Base-by-base conservation (phyloP, 495 filamentous ascomycete species). In the Staphylotrichum longicolle region DNA sequence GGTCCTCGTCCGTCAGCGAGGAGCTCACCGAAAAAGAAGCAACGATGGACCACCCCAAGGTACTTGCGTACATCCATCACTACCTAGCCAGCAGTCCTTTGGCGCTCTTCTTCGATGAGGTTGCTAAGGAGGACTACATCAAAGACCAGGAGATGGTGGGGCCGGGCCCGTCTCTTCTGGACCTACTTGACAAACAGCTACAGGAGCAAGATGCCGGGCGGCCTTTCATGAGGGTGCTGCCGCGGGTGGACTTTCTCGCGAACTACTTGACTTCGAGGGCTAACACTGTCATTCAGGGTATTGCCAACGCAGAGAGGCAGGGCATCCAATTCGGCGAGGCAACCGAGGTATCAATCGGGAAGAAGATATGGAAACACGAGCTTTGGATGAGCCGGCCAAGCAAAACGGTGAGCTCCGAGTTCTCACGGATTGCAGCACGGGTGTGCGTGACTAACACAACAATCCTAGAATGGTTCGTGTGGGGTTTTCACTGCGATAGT, bases 1-100 rank as follows among this genome's bases (percentile, higher is more conserved):
- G 80, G 2, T 70, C 72, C 0, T 69, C 70, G 15, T 75, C 79
- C 3, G 57, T 68, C 14, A 70, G 72, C 2, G 82, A 85, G 3
- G 85, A 87, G 47, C 58, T 80, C 7, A 66, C 72, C 5, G 83
- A 84, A 51, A 84, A 80, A 67, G 82, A 85, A 60, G 78, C 75
- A 3, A 74, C 72, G 0, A 80, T 85, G 72, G 81, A 85, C 54
- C 72, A 83, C 42, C 72, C 68, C 45, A 85, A 80, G 49, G 75
- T 85, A 4, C 50, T 85, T 41, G 63, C 68, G 0, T 85, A 85
- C 58, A 79, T 85, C 30, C 77, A 84, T 57, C 72, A 73, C 20
- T 79, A 78, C 46, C 71, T 85, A 66, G 72, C 69, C 1, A 73
- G 58, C 32, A 84, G 78, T 61, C 79, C 77, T 1, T 58, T 85